Conservation (phyloP, 1,284 basidiomycete genomes). For the Marasmius tenuissimus region DNA sequence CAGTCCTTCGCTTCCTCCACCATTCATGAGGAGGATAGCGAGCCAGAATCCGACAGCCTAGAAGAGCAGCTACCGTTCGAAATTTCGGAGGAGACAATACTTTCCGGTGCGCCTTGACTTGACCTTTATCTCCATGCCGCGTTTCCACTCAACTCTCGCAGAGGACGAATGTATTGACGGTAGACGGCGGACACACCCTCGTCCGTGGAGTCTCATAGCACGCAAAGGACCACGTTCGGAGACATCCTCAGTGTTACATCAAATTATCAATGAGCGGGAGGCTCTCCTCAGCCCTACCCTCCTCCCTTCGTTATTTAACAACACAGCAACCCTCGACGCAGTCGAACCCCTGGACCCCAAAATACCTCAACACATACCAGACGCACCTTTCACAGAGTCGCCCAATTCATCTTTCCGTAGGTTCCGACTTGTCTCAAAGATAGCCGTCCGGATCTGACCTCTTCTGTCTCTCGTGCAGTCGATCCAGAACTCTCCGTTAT, state of each 20-base stretch:
- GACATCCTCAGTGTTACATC: conserved; percentile 32
- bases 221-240: conserved; percentile 36
- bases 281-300: conserved; percentile 30
- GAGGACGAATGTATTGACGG: conserved; percentile 27
- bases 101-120: not conserved
- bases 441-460: not conserved
- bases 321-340: not conserved
- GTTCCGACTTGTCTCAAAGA: not conserved
- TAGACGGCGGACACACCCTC: conserved; percentile 25
- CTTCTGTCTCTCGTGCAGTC: not conserved
- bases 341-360: not conserved
- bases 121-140: conserved; percentile 17
- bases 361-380: not conserved
- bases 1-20: conserved; percentile 26
- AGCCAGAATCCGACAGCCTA: not conserved
- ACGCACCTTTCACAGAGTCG: not conserved
- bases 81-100: not conserved
- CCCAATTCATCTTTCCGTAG: not conserved
- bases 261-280: conserved; percentile 20
- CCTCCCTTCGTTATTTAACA: conserved; percentile 26
- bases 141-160: conserved; percentile 1
- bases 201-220: conserved; percentile 38
- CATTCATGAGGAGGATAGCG: conserved; percentile 16
- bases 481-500: conserved; percentile 5
- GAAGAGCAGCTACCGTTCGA: not conserved